Conservation (phyloP, 768 basidiomycete species). For the Trametes meyenii region DNA sequence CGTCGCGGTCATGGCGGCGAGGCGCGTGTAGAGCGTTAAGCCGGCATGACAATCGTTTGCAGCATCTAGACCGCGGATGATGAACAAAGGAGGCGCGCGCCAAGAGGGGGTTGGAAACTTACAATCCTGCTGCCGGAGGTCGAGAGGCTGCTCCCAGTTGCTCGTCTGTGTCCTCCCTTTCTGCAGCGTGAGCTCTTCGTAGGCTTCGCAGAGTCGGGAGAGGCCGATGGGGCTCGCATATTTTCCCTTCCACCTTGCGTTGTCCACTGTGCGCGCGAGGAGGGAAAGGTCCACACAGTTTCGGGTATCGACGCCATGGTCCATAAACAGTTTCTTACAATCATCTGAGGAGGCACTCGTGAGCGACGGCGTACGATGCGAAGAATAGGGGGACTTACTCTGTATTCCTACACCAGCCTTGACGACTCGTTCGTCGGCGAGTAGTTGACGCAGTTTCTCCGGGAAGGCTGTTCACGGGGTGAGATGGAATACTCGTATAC, state of each 20-base stretch:
- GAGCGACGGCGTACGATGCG: not conserved
- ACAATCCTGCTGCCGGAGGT: conserved; percentile 60
- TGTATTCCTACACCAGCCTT: conserved; percentile 81
- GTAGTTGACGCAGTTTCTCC: conserved; percentile 48
- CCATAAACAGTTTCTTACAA: conserved; percentile 61
- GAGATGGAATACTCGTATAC: not conserved
- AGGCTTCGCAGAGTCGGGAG: conserved; percentile 63
- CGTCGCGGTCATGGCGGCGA: conserved; percentile 46
- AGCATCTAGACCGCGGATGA: conserved; percentile 51
- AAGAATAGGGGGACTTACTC: conserved; percentile 39
- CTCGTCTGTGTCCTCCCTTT: conserved; percentile 67
- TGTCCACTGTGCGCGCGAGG: conserved; percentile 71
- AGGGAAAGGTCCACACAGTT: conserved; percentile 71
- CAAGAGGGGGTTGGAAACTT: conserved; percentile 31
- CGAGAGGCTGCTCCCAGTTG: conserved; percentile 67
- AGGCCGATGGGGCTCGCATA: conserved; percentile 65
- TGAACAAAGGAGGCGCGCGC: conserved; percentile 18
- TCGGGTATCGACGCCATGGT: conserved; percentile 43
- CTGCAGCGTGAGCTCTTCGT: conserved; percentile 50
- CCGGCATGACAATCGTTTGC: conserved; percentile 74
- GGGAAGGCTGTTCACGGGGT: conserved; percentile 20
- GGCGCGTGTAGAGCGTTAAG: conserved; percentile 50
- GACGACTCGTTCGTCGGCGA: conserved; percentile 53
- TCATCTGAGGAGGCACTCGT: conserved; percentile 50
- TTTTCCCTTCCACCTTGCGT: conserved; percentile 70